Base-by-base conservation (phyloP, 1,284 basidiomycete genomes). In the Ceratobasidium theobromae region DNA sequence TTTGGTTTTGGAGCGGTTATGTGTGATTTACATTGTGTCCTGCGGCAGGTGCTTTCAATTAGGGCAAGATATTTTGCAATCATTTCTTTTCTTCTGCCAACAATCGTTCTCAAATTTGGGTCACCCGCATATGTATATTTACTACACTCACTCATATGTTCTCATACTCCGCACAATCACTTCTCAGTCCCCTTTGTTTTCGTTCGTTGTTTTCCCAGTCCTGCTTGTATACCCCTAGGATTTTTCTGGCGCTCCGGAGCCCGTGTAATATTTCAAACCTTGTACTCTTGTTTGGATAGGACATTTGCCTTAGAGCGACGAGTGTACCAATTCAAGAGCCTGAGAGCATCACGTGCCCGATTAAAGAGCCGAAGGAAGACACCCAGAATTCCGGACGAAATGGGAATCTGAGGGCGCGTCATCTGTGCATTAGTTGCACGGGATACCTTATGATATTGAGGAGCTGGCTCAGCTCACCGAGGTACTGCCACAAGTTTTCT, bases 71-170 rank as follows among this genome's bases (percentile, higher is more conserved):
- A 14, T 18, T 52, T 38, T 11, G 11, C 41, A 21, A n/a, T 30
- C 9, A 14, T 35, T 64, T 53, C 49, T 6, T 48, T 48, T 64
- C 45, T 2, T 11, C 38, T 64, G 21, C 25, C 33, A 40, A 27
- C 60, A 64, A 53, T 52, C 49, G n/a, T 64, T 64, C 25, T 52
- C 12, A 28, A 51, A 53, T 41, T 43, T 27, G 4, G 35, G 14
- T 32, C 48, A 64, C 43, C 43, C 18, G 60, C 60, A 64, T 43
- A 48, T 64, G 60, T 64, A 64, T 23, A 64, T 52, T 52, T 64
- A 64, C 48, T 52, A 64, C 60, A 64, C 60, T 64, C 60, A 64
- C 60, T 52, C 60, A 64, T 64, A 64, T 64, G 60, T 64, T 64
- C 49, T 38, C 60, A 64, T 64, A 64, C 60, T 38, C 35, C 16